These are phyloP conservation scores for Saturnispora diversa DNA, from an alignment of 805 yeast genomes.

Conservation along the genomic window DNA sequence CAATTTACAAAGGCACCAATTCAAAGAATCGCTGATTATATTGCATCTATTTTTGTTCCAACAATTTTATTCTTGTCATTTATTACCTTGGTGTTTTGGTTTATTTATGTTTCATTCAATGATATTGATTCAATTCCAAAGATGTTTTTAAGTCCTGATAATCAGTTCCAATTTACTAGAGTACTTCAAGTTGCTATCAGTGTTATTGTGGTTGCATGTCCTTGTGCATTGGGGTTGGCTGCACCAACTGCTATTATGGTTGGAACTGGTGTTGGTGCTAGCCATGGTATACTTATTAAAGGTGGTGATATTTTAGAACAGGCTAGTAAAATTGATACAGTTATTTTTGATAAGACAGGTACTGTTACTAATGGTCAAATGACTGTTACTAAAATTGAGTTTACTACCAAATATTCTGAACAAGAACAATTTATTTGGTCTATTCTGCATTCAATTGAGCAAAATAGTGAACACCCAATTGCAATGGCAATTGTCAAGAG, in stretches of 20 bases:
- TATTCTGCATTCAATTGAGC: constrained; percentile 52
- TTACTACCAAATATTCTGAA: constrained; percentile 11
- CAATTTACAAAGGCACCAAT: constrained; percentile 86
- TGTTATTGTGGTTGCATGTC: constrained; percentile 96
- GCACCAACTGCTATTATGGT: constrained; percentile 99
- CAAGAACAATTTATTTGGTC: constrained; percentile 37
- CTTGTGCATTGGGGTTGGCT: constrained; percentile 94
- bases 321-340: constrained; percentile 53
- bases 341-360: constrained; percentile 93
- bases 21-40: constrained; percentile 76
- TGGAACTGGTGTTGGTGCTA: constrained; percentile 94
- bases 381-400: constrained; percentile 32
- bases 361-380: constrained; percentile 84
- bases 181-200: constrained; percentile 71
- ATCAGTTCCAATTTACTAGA: constrained; percentile 20
- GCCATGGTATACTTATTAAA: constrained; percentile 80
- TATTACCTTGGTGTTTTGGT: constrained; percentile 62
- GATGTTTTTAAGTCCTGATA: constrained; percentile 21
- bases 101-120: constrained; percentile 27
- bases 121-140: constrained; percentile 19
- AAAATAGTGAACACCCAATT: constrained; percentile 78
- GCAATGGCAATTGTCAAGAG: constrained; percentile 58
- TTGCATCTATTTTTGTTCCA: constrained; percentile 85
- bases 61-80: constrained; percentile 53
- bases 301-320: constrained; percentile 86